Evolutionary conservation across 768 basidiomycete genomes (phyloP), one percentile per base, ranked within the genome.

Genomic region (Phlebiopsis flavidoalba): DNA sequence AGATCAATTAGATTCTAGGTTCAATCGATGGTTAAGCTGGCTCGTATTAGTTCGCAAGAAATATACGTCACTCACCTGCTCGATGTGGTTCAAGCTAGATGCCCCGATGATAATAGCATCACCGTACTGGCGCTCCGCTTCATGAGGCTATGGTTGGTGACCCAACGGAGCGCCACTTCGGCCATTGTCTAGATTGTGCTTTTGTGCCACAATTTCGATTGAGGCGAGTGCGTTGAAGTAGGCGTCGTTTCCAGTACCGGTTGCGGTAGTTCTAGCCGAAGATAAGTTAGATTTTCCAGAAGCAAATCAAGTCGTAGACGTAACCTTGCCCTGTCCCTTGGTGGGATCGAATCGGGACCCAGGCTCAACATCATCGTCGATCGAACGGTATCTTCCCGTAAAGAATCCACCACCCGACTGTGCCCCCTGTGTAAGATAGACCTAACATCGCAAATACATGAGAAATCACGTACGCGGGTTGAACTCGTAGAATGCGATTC

Each of bases 91-190:
- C 63, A 81, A 53, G 60, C 77, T 83, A 3, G 80, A 83, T 24
- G 85, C 86, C n/a, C 86, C 86, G 63, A 89, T 86, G 58, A 88
- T 72, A 59, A 87, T 72, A 22, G 79, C 70, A 64, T 83, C 81
- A 10, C 80, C 78, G 22, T 74, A 64, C 63, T 83, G 80, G 8
- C 77, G 72, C 65, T 79, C 74, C 77, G 72, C 65, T 79, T 75
- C 65, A 80, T 66, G 45, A 72, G 65, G n/a, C 78, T 79, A 67
- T 83, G 81, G 67, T 82, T 77, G 31, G 74, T 71, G 57, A 78
- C 63, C 81, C 81, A 83, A 47, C 81, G 72, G 8, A 82, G 70
- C 1, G 79, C 63, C 26, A 59, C 47, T 37, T 64, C 63, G 8
- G 56, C 60, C 17, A 64, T 60, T 8, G 63, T 58, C 2, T n/a